A percentile compares a stretch with the other conserved stretches of the same genome.
Evolutionary conservation across 2,329 filamentous ascomycete genomes (phyloP).

Genomic region (Aureobasidium sp.): DNA sequence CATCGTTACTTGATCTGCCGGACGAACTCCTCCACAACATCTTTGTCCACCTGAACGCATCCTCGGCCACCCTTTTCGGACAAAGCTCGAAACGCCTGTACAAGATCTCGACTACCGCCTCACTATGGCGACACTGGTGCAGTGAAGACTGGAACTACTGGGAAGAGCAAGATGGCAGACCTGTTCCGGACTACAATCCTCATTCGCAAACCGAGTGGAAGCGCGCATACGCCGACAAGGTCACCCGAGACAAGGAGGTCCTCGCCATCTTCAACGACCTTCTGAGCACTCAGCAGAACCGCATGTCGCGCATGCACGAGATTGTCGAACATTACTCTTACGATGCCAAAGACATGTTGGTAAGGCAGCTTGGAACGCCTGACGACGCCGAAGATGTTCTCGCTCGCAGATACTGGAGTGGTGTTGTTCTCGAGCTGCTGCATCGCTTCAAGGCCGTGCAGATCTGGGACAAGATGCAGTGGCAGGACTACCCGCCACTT

Average conservation of each 20-base stretch:
- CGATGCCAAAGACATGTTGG: constrained; percentile 79
- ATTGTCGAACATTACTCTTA: constrained; percentile 66
- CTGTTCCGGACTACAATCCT: constrained; percentile 42
- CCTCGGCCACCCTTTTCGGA: constrained; percentile 44
- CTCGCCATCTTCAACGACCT: constrained; percentile 54
- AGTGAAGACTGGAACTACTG: constrained; percentile 63
- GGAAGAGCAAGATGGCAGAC: constrained; percentile 57
- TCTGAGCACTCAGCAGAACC: constrained; percentile 61
- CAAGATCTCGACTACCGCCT: constrained; percentile 59
- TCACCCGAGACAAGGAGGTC: constrained; percentile 30
- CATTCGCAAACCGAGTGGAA: constrained; percentile 56
- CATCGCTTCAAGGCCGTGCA: constrained; percentile 73
- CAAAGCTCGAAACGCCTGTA: constrained; percentile 57
- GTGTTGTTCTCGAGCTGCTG: constrained; percentile 67
- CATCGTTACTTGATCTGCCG: constrained; percentile 46
- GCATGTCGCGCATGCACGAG: constrained; percentile 61
- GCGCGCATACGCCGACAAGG: constrained; percentile 34
- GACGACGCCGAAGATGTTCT: constrained; percentile 65
- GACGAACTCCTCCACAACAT: constrained; percentile 82
- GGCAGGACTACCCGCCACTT: constrained; percentile 50
- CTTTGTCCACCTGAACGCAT: constrained; percentile 54
- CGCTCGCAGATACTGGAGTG: constrained; percentile 70
- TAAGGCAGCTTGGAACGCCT: constrained; percentile 56
- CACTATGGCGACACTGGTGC: constrained; percentile 79
- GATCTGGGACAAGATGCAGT: constrained; percentile 60